A percentile compares a stretch with the other conserved stretches of the same genome.
phyloP scores from a whole-genome alignment of 1,284 basidiomycete species.

The Wallemia hederae region DNA sequence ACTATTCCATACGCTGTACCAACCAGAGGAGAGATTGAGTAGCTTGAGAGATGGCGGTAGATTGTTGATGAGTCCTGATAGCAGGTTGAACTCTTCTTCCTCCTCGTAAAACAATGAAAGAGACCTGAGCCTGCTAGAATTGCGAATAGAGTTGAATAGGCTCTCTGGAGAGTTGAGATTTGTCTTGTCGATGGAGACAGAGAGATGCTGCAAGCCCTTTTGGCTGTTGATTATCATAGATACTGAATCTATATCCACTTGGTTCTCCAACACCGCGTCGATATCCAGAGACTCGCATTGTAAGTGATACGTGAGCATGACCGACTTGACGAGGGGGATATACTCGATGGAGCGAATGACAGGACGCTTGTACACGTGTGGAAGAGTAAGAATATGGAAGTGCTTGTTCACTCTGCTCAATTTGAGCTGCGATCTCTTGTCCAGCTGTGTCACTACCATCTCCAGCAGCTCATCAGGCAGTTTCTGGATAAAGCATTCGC shows the following conservation, averaged over 20 bases:
- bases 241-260: neutral
- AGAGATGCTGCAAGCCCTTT: neutral
- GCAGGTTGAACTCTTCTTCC: neutral
- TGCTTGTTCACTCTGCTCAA: neutral
- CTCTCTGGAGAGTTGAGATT: neutral
- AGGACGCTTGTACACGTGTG: neutral
- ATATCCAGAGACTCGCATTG: neutral
- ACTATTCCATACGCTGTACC: neutral
- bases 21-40: neutral
- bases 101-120: neutral
- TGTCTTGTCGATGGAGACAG: neutral
- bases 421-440: neutral
- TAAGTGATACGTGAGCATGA: neutral
- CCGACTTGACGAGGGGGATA: too few relatives aligned
- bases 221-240: neutral
- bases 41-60: neutral
- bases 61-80: neutral
- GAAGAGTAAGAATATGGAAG: neutral
- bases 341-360: too few relatives aligned
- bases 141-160: neutral
- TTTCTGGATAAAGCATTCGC: neutral
- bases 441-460: neutral
- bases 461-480: neutral
- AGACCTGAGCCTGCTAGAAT: neutral
- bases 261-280: neutral